Base-by-base conservation (phyloP, 2,329 filamentous ascomycete genomes). In the Fusarium concolor region DNA sequence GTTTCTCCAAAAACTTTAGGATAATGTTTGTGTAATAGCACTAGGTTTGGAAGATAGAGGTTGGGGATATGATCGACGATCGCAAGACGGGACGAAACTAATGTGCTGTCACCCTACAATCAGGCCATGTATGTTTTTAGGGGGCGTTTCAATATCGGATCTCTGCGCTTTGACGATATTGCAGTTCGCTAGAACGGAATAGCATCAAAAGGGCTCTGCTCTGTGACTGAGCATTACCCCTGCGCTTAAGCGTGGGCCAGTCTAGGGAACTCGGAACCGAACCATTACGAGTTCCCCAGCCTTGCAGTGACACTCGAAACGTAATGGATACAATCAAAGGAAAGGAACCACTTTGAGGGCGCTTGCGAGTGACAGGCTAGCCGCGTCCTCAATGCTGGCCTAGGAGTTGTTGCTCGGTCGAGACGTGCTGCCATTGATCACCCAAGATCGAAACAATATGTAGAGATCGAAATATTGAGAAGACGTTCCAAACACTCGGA, bases 71-170 rank as follows among this genome's bases (percentile, higher is more conserved):
- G 38, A 29, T 43, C 39, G 35, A 46, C 47, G 29, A 62, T 24
- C 24, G 57, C 22, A 12, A 35, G 28, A 43, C 37, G 29, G 37
- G 54, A 37, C 15, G 26, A 47, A 59, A 59, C 44, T 52, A 62
- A 47, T 47, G 42, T 57, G 37, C 9, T 56, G n/a, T 38, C 12
- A 46, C 39, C n/a, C 28, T 29, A 24, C 3, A 10, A n/a, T 54
- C 49, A 24, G 28, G 5, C 22, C 49, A 44, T 17, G 35, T 8
- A 28, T 1, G 47, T 8, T 28, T 1, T 43, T 56, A 9, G 18
- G 28, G 37, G 49, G 42, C 37, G 57, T 56, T 62, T 18, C 22
- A 15, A 62, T 62, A 55, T n/a, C 18, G 26, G 35, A 15, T 17
- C 28, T 24, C 26, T 57, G 28, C 46, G 39, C 41, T 62, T 55